phyloP scores from a whole-genome alignment of 306 rosid genomes.

The Vicia faba region DNA sequence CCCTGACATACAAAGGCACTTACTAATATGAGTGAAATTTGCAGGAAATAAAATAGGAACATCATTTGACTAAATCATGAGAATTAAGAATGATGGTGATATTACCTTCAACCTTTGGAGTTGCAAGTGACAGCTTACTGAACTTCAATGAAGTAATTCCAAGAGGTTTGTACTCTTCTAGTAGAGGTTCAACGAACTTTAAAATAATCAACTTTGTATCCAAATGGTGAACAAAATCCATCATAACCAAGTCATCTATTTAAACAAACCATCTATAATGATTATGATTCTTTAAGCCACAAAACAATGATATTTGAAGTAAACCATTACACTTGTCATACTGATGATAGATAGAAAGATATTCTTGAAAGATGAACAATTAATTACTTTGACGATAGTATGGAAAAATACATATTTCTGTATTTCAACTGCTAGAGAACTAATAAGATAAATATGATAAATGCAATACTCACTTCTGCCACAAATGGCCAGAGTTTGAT shows the following conservation, averaged over 20 bases:
- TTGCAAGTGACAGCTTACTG: slow-evolving; percentile 85
- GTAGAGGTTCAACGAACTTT: slow-evolving; percentile 84
- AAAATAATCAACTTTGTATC: slow-evolving; percentile 74
- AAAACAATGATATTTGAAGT: no score
- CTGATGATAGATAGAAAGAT: no score
- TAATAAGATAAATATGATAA: no score
- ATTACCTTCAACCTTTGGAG: slow-evolving; percentile 94
- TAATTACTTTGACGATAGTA: no score
- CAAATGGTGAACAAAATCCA: slow-evolving; percentile 50
- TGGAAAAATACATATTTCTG: no score
- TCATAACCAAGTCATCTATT: slow-evolving; percentile 30
- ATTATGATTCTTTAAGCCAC: no score
- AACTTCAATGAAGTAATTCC: slow-evolving; percentile 93
- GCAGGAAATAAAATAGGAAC: no score
- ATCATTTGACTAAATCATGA: background rate
- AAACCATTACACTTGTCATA: no score
- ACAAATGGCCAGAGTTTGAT: slow-evolving; percentile 89
- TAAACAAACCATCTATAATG: background rate
- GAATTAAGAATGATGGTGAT: slow-evolving; percentile 1
- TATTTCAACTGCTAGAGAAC: no score
- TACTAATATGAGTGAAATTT: no score
- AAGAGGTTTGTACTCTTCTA: slow-evolving; percentile 85
- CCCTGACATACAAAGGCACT: no score
- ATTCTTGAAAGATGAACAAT: no score
- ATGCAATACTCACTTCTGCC: slow-evolving; percentile 68